These are phyloP conservation scores for Penicillium sp. DNA, from an alignment of 2,329 filamentous ascomycete genomes.

Conservation along the genomic window DNA sequence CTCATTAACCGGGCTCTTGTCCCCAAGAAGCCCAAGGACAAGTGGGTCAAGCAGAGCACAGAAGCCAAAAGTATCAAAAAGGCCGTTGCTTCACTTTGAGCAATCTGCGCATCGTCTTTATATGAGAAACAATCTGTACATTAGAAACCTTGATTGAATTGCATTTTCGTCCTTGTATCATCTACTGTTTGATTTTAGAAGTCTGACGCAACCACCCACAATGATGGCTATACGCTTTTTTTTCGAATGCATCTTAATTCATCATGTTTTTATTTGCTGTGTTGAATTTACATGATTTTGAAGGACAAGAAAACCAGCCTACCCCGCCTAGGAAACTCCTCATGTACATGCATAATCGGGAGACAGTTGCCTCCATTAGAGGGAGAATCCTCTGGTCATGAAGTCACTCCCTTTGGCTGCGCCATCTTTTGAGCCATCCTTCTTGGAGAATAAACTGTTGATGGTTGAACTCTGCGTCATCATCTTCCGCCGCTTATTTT, in stretches of 20 bases:
- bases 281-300: not conserved
- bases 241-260: not conserved
- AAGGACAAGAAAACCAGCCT: conserved; percentile 5
- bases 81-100: not conserved
- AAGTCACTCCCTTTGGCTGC: conserved; percentile 54
- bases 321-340: conserved; percentile 2
- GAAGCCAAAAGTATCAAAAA: not conserved
- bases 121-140: conserved; percentile 27
- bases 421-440: conserved; percentile 44
- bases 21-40: not conserved
- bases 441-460: conserved; percentile 56
- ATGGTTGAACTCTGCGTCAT: conserved; percentile 61
- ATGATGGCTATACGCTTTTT: conserved; percentile 1
- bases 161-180: conserved; percentile 8
- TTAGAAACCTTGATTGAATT: conserved; percentile 19
- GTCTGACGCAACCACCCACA: not conserved
- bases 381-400: conserved; percentile 60
- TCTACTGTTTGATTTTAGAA: not conserved
- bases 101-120: conserved; percentile 8
- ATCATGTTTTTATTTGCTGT: not conserved
- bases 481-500: conserved; percentile 76
- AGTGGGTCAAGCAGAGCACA: conserved; percentile 2
- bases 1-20: conserved; percentile 52
- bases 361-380: conserved; percentile 57
- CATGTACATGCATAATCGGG: conserved; percentile 41